Evolutionary conservation across 352 stramenopile species (phyloP).

Genomic region (Phytophthora crassamura): DNA sequence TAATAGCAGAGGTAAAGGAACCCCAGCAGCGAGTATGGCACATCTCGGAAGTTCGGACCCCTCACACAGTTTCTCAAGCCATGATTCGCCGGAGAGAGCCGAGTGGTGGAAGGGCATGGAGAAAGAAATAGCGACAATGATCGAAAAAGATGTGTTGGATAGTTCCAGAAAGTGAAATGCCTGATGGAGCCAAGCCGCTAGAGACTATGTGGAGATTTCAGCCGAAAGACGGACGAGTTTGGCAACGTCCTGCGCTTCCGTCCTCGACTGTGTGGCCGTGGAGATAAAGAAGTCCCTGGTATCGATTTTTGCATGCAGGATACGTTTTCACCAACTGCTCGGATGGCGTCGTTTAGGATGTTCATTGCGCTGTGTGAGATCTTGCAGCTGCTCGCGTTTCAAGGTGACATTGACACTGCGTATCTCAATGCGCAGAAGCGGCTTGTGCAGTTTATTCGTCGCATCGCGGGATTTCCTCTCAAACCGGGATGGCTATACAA

Average conservation of each 20-base stretch:
- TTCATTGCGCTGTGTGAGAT: slow-evolving; percentile 2
- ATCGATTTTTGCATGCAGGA: slow-evolving; percentile 13
- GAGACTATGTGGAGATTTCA: slow-evolving; percentile 17
- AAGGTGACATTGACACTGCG: slow-evolving; percentile 11
- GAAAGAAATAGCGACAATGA: slow-evolving; percentile 4
- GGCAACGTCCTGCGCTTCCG: slow-evolving; percentile 8
- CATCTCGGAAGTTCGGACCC: neutral
- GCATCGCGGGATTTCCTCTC: slow-evolving; percentile 9
- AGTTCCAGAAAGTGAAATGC: slow-evolving; percentile 11
- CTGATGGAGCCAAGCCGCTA: neutral
- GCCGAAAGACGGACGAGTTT: slow-evolving; percentile 3
- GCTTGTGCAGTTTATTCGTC: neutral
- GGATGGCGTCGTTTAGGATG: slow-evolving; percentile 10
- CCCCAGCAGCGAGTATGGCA: slow-evolving; percentile 6
- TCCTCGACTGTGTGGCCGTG: neutral
- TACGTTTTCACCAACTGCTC: slow-evolving; percentile 2
- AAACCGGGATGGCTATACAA: slow-evolving; percentile 14
- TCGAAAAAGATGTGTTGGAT: slow-evolving; percentile 17
- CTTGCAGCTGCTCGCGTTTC: neutral
- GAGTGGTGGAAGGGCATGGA: slow-evolving; percentile 15
- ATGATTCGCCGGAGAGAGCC: neutral
- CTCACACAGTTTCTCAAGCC: neutral
- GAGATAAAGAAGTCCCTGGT: slow-evolving; percentile 6
- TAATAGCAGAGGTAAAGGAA: neutral
- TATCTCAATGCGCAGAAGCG: slow-evolving; percentile 5